Base-by-base conservation (phyloP, 306 rosid genomes). In the Lagenaria siceraria region DNA sequence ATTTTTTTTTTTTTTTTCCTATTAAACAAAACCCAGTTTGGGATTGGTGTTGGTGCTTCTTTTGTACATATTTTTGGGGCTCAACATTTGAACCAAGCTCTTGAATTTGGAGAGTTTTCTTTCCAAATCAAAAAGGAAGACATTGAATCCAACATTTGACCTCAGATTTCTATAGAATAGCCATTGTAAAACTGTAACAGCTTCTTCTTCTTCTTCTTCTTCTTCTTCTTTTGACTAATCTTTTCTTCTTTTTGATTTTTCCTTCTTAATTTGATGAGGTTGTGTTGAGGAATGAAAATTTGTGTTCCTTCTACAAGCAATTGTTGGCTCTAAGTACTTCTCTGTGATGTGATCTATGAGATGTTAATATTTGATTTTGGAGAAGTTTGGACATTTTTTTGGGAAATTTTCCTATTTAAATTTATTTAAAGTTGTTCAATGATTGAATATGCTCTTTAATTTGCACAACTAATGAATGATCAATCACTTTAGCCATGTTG, bases 11-110 rank as follows among this genome's bases (percentile, higher is more conserved):
- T 22, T n/a, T 4, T 17, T 53, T 17, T 17, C 17, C 21, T 68
- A 22, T 36, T 38, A 24, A 29, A 82, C 81, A 31, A 46, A 75
- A 35, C 69, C 40, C 65, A 68, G 74, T 63, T 81, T 75, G 59
- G 22, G 76, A 71, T 48, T 48, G 40, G 76, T 46, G 56, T 46
- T 72, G 76, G 21, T 51, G 55, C 55, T 18, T 19, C 76, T 72
- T 46, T 38, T 72, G 76, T 72, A 25, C 58, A 72, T 72, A 72
- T 9, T 27, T 72, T 72, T 49, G 60, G 17, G 12, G 60, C 59
- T 25, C 60, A 72, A 27, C 58, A 72, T 71, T 70, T 71, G 56
- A 43, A 48, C 59, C 58, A 71, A 43, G 0, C 58, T 71, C 55
- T 46, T 72, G 15, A 72, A 18, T 48, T 72, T 72, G 76, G 38